phyloP scores from a whole-genome alignment of 148 eudicot species.

The Amaranthus cruentus region DNA sequence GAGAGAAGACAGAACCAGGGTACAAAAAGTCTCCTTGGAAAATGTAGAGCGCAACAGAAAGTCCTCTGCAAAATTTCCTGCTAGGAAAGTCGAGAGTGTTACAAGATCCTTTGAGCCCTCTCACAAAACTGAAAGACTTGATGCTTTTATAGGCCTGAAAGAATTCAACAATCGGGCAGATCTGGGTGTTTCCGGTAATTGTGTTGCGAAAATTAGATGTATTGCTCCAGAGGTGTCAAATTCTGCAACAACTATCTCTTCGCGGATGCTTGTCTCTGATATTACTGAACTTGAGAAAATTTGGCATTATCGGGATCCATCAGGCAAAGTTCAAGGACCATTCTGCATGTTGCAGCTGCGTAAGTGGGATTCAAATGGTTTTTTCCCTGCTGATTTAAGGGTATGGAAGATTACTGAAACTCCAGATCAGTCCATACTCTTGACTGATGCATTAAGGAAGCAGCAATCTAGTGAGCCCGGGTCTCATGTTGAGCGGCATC shows the following conservation, averaged over 20 bases:
- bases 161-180: conserved; percentile 40
- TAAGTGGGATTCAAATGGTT: conserved; percentile 71
- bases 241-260: conserved; percentile 35
- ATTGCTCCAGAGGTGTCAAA: conserved; percentile 34
- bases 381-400: conserved; percentile 70
- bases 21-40: conserved; percentile 17
- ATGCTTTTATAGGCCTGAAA: conserved; percentile 31
- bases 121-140: conserved; percentile 30
- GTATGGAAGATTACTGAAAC: conserved; percentile 62
- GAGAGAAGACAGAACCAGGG: conserved; percentile 24
- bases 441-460: conserved; percentile 57
- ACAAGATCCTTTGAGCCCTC: conserved; percentile 25
- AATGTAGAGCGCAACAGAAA: conserved; percentile 36
- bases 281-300: conserved; percentile 50
- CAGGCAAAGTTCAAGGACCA: conserved; percentile 82
- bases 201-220: conserved; percentile 28
- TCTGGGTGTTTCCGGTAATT: conserved; percentile 29
- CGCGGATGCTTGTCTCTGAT: conserved; percentile 26
- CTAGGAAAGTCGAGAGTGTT: conserved; percentile 42
- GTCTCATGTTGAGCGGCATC: conserved; percentile 16
- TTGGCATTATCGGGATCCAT: conserved; percentile 90
- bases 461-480: conserved; percentile 32
- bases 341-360: conserved; percentile 71
- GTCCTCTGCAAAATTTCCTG: conserved; percentile 21
- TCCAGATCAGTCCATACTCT: conserved; percentile 53